phyloP scores from a whole-genome alignment of 345 rosid genomes.

The Murraya paniculata region DNA sequence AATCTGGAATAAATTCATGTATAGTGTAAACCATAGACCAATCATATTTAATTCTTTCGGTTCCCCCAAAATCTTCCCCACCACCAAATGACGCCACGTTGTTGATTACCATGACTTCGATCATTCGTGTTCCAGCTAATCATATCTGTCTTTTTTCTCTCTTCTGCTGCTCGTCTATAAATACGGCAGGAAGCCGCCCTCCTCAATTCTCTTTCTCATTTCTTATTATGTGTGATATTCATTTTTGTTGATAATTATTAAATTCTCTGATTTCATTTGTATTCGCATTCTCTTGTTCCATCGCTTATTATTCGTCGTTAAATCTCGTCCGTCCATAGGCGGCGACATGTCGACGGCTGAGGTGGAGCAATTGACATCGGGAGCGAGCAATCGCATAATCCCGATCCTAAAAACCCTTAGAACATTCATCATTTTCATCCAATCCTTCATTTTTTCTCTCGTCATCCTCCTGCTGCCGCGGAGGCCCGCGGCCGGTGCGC shows the following conservation, averaged over 20 bases:
- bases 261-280: neutral
- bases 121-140: neutral
- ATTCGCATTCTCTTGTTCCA: neutral
- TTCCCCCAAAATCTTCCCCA: too few relatives aligned
- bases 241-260: neutral
- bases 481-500: slow-evolving; percentile 21
- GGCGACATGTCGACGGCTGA: slow-evolving; percentile 55
- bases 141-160: neutral
- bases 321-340: neutral
- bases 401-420: slow-evolving; percentile 59
- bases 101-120: neutral
- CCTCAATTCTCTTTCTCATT: accelerated
- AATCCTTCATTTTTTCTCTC: slow-evolving; percentile 49
- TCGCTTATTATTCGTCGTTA: neutral
- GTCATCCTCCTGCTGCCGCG: slow-evolving; percentile 64
- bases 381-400: slow-evolving; percentile 95
- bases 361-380: slow-evolving; percentile 88
- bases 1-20: neutral
- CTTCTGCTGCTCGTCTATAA: slow-evolving; percentile 9
- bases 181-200: neutral
- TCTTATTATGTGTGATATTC: neutral
- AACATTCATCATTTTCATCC: slow-evolving; percentile 43
- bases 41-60: neutral
- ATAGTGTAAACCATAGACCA: neutral
- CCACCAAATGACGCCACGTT: slow-evolving; percentile 10